Evolutionary conservation across 768 basidiomycete genomes (phyloP).

Genomic region (Serendipita sp.): DNA sequence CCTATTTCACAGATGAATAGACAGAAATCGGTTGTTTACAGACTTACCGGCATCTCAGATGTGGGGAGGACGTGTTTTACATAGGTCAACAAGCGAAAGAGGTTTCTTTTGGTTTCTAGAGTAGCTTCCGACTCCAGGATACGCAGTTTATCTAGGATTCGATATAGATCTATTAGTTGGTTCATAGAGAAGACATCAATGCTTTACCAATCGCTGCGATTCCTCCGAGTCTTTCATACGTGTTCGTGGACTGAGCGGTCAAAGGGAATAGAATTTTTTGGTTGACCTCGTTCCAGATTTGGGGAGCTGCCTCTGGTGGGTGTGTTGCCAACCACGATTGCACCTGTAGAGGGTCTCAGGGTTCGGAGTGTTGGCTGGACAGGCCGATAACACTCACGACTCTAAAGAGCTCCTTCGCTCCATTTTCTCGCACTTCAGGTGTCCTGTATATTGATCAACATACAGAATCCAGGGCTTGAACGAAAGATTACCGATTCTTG

Average conservation of each 20-base stretch:
- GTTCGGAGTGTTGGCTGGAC: background rate
- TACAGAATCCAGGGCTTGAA: background rate
- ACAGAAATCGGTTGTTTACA: background rate
- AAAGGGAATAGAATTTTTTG: constrained; percentile 58
- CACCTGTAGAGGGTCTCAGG: constrained; percentile 32
- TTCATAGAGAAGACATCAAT: background rate
- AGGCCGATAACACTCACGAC: background rate
- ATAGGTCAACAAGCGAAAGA: constrained; percentile 83
- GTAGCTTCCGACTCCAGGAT: constrained; percentile 65
- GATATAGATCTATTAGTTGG: background rate
- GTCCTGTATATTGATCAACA: background rate
- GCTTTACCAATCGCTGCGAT: constrained; percentile 68
- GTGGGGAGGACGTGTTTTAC: constrained; percentile 85
- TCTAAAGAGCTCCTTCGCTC: background rate
- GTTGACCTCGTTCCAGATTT: constrained; percentile 77
- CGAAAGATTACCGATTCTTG: background rate
- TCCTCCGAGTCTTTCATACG: constrained; percentile 70
- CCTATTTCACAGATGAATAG: constrained; percentile 33
- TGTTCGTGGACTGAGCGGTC: constrained; percentile 50
- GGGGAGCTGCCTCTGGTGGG: constrained; percentile 63
- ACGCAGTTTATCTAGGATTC: constrained; percentile 46
- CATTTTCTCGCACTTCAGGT: background rate
- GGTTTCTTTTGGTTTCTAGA: constrained; percentile 53
- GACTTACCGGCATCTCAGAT: constrained; percentile 31
- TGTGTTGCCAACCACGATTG: constrained; percentile 59